These are phyloP conservation scores for Bolboschoenoplectus hybrid DNA, from an alignment of 202 grass and related monocot species.

Conservation along the genomic window DNA sequence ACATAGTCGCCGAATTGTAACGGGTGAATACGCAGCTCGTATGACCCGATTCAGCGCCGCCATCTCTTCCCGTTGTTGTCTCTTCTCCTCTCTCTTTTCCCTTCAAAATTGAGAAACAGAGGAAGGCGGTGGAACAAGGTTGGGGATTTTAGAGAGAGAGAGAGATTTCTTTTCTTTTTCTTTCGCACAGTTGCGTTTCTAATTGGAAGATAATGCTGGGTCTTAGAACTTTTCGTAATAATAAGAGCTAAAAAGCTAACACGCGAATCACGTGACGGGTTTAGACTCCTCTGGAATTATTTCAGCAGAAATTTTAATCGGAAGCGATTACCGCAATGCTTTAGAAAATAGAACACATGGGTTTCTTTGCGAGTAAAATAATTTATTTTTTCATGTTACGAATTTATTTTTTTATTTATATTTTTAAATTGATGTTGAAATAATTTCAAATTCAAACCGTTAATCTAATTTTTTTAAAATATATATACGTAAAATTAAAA, in stretches of 20 bases:
- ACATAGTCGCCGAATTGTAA: slow-evolving; percentile 17
- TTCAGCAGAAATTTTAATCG: neutral
- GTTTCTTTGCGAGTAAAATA: too few species aligned
- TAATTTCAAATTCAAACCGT: too few species aligned
- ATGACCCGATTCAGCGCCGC: slow-evolving; percentile 13
- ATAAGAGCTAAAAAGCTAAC: neutral
- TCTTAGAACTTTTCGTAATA: neutral
- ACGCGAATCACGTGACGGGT: neutral
- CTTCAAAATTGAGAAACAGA: neutral
- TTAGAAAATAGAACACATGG: too few species aligned
- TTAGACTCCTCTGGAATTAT: neutral
- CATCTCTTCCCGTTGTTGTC: neutral
- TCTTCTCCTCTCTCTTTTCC: neutral
- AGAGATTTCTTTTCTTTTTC: neutral
- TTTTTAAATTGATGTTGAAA: too few species aligned
- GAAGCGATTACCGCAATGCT: too few species aligned
- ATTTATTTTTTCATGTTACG: too few species aligned
- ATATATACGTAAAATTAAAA: too few species aligned
- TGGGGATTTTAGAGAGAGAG: slow-evolving; percentile 8
- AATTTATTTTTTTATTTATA: too few species aligned
- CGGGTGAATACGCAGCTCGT: slow-evolving; percentile 1
- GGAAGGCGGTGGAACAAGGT: neutral
- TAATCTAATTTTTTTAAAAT: too few species aligned
- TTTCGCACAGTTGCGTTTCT: neutral
- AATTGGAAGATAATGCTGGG: neutral